These are phyloP conservation scores for Lentinula raphanica DNA, from an alignment of 768 basidiomycete genomes.

Conservation along the genomic window DNA sequence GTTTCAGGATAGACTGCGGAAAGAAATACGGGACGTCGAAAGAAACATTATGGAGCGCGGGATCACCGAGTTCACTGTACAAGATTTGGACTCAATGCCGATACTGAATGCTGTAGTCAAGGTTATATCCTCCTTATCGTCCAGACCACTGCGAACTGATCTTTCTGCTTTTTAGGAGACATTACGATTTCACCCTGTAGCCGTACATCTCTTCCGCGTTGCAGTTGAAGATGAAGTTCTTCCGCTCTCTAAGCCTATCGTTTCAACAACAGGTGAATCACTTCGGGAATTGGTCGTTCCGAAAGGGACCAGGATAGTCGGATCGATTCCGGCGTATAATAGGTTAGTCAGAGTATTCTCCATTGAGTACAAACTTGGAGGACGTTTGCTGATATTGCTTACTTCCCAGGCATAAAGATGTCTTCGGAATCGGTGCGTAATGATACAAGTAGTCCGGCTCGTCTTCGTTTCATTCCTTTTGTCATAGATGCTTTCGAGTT, in stretches of 20 bases:
- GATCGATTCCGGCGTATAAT: constrained; percentile 32
- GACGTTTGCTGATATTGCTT: neutral
- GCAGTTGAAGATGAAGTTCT: constrained; percentile 40
- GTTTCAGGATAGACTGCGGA: neutral
- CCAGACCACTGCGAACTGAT: neutral
- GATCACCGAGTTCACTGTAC: neutral
- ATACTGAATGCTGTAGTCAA: neutral
- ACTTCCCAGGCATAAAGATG: constrained; percentile 20
- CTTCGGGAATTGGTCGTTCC: constrained; percentile 28
- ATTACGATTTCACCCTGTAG: constrained; percentile 37
- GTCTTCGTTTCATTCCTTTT: neutral
- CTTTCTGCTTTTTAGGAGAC: constrained; percentile 31
- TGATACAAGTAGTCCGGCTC: neutral
- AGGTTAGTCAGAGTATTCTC: constrained; percentile 21
- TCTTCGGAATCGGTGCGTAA: constrained; percentile 28
- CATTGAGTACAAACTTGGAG: too few species aligned
- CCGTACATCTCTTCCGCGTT: constrained; percentile 29
- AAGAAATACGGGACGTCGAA: neutral
- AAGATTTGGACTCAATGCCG: neutral
- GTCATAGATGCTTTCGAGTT: constrained; percentile 31
- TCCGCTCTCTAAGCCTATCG: constrained; percentile 35
- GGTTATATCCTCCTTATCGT: neutral
- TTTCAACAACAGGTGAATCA: constrained; percentile 25
- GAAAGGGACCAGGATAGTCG: constrained; percentile 27
- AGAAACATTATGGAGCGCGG: neutral